Base-by-base conservation (phyloP, 1,139 yeast genomes). In the Suhomyces wounanorum region DNA sequence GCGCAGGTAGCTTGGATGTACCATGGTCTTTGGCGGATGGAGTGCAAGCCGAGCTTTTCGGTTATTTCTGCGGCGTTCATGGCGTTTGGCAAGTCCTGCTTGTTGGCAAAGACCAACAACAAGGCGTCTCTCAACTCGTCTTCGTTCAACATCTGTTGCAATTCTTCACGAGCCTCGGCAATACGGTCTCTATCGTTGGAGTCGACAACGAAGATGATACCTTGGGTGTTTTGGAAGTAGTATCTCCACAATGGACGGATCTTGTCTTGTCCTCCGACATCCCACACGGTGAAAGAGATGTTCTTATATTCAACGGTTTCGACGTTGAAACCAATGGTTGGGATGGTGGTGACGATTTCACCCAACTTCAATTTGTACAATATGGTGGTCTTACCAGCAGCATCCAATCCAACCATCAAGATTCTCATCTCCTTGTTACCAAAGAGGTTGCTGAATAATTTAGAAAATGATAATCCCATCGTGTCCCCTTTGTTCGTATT, bases 231-330 rank as follows among this genome's bases (percentile, higher is more conserved):
- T 76, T 89, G 95, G 87, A 84, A 88, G 77, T 89, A 89, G 76
- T 89, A 94, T 84, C 96, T 87, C 96, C 96, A 89, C 74, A 89
- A 80, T 53, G 96, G 96, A 79, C 96, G 87, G 70, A 89, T 89
- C 80, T 89, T 89, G 75, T 88, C 96, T 80, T 89, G 96, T 84
- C 96, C 96, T 86, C 96, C 96, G 67, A 89, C 96, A 83, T 89
- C 96, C 96, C 96, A 89, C 60, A 89, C 96, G 58, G 96, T 89
- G 80, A 89, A 89, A 44, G 95, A 86, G 71, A 89, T 89, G 85
- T 89, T 89, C 81, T 89, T 89, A 82, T 89, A 89, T 77, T 89
- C 96, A 64, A 89, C 95, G 58, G 96, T 89, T 76, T 89, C 96
- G 61, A 89, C 96, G 73, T 89, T 89, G 85, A 89, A 89, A 66